Base-by-base conservation (phyloP, 2,329 filamentous ascomycete species). In the Diplodia seriata region DNA sequence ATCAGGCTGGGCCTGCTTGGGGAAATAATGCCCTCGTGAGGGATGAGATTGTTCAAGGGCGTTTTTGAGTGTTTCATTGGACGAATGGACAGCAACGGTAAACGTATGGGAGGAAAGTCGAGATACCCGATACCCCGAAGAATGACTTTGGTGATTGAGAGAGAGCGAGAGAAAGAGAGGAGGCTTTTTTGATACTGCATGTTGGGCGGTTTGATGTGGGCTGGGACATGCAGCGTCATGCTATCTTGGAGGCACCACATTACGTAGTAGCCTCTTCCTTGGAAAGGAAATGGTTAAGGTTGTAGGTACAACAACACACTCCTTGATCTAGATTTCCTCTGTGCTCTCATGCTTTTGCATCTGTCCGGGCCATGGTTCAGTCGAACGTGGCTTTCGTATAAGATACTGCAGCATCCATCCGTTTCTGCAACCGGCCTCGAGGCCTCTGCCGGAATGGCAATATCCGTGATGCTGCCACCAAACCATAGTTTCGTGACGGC, bases 101-200 rank as follows among this genome's bases (percentile, higher is more conserved):
- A 33, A 31, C 29, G 18, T 51, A 63, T 51, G 59, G 56, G 59
- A 51, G 59, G 47, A 63, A 67, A 67, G 12, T 67, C 57, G 64
- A 67, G 64, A 67, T 67, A 67, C 64, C 54, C 64, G 54, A 67
- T 67, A 67, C 64, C 64, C 64, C 29, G 29, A 12, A 56, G n/a
- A 57, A 67, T 59, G 54, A 56, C 23, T 59, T 50, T 33, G 31
- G 31, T 31, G 31, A 23, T 23, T 23, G 23, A 23, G 23, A 23
- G 23, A 23, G 23, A 23, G n/a, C 23, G 23, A 29, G 43, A 23
- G 33, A 12, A 29, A 40, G n/a, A 20, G 31, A 38, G 23, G 40
- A 33, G 57, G 40, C 57, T 50, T 26, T 33, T 49, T 49, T n/a
- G 18, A 18, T 18, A 14, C 11, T 36, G 57, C 40, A 33, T 49